phyloP scores from a whole-genome alignment of 2,329 filamentous ascomycete genomes.

The Dactylella cylindrospora region DNA sequence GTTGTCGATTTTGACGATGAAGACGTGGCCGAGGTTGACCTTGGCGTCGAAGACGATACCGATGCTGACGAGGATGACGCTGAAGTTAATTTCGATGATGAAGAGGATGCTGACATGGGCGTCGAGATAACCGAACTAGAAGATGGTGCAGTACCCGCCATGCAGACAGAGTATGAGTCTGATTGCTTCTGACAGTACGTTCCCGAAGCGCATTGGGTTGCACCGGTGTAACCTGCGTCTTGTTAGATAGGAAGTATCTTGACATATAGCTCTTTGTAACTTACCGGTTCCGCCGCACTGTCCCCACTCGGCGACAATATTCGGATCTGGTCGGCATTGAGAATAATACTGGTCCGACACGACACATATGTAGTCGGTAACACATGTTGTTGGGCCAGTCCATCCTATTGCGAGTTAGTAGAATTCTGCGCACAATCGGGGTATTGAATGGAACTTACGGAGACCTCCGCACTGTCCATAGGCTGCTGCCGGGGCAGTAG shows the following conservation, averaged over 20 bases:
- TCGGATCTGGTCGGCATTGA: no score
- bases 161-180: no score
- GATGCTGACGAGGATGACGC: background rate
- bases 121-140: no score
- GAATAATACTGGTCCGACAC: slow-evolving; percentile 43
- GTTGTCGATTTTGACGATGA: background rate
- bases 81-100: no score
- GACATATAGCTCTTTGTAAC: no score
- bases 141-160: no score
- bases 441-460: background rate
- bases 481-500: background rate
- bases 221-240: background rate
- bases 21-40: background rate
- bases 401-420: slow-evolving; percentile 19
- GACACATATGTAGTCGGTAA: slow-evolving; percentile 34
- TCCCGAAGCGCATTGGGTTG: background rate
- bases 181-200: no score
- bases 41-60: background rate
- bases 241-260: no score
- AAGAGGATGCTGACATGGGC: no score
- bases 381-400: slow-evolving; percentile 41
- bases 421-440: background rate
- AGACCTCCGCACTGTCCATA: background rate
- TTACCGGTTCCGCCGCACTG: no score
- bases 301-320: no score